phyloP scores from a whole-genome alignment of 768 basidiomycete genomes.

The Gymnopilus junonius region DNA sequence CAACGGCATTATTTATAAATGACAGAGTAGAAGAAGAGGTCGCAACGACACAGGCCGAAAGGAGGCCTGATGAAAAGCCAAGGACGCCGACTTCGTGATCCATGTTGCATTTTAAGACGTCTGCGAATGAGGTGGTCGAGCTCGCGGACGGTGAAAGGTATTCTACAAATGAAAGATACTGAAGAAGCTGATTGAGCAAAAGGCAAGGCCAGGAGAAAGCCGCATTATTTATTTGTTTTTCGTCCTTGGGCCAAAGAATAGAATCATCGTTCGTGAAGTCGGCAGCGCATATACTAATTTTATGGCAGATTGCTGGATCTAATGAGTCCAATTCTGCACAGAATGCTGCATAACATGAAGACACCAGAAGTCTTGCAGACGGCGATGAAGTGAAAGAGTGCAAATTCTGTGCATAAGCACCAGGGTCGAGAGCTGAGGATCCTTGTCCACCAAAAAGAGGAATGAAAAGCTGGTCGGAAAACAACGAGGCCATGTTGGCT shows the following conservation, averaged over 20 bases:
- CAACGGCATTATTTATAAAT: conserved; percentile 48
- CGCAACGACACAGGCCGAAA: conserved; percentile 55
- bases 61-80: conserved; percentile 62
- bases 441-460: conserved; percentile 67
- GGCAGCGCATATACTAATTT: conserved; percentile 40
- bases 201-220: conserved; percentile 52
- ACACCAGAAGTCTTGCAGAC: conserved; percentile 47
- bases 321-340: conserved; percentile 51
- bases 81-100: conserved; percentile 42
- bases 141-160: not conserved
- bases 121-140: conserved; percentile 26
- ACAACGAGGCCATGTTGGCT: conserved; percentile 2
- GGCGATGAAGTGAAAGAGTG: conserved; percentile 36
- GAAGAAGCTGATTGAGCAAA: conserved; percentile 55
- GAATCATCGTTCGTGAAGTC: conserved; percentile 48
- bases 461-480: conserved; percentile 29
- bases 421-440: conserved; percentile 32
- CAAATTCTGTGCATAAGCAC: conserved; percentile 30
- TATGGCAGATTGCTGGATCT: conserved; percentile 36
- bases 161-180: conserved; percentile 52
- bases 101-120: conserved; percentile 37
- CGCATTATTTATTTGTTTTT: conserved; percentile 47
- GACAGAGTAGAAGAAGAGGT: conserved; percentile 42
- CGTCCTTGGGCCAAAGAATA: conserved; percentile 41
- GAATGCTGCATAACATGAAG: conserved; percentile 56